A percentile compares a stretch with the other conserved stretches of the same genome.
Evolutionary conservation across 176 grass and related monocot species (phyloP).

Genomic region (Canna indica): DNA sequence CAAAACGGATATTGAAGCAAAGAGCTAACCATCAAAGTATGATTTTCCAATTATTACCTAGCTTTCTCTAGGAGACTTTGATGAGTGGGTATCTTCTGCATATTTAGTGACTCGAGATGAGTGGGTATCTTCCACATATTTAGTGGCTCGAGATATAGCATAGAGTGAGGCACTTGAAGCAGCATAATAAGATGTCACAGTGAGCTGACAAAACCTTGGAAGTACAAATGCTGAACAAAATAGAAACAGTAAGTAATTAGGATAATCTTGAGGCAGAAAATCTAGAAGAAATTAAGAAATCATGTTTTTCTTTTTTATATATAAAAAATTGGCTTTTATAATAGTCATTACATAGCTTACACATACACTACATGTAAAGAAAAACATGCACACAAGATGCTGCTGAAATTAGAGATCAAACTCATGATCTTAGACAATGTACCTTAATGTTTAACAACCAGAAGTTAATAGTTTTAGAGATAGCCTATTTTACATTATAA

Average conservation of each 20-base stretch:
- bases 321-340: too few species aligned
- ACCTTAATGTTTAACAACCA: too few species aligned
- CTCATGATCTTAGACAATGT: too few species aligned
- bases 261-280: background rate
- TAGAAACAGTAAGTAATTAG: background rate
- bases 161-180: constrained; percentile 70
- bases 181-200: constrained; percentile 69
- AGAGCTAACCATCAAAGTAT: too few species aligned
- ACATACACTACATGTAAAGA: too few species aligned
- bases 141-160: constrained; percentile 62
- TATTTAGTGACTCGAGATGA: constrained; percentile 48
- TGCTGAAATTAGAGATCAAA: too few species aligned
- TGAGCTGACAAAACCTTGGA: constrained; percentile 76
- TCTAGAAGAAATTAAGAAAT: background rate
- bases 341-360: too few species aligned
- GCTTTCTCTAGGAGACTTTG: constrained; percentile 29
- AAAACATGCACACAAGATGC: too few species aligned
- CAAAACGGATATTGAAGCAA: too few species aligned
- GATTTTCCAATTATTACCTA: background rate
- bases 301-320: too few species aligned
- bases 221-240: constrained; percentile 48
- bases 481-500: background rate
- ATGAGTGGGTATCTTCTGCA: constrained; percentile 43
- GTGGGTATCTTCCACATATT: constrained; percentile 48
- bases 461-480: too few species aligned